Base-by-base conservation (phyloP, 306 rosid genomes). In the Delonix regia region DNA sequence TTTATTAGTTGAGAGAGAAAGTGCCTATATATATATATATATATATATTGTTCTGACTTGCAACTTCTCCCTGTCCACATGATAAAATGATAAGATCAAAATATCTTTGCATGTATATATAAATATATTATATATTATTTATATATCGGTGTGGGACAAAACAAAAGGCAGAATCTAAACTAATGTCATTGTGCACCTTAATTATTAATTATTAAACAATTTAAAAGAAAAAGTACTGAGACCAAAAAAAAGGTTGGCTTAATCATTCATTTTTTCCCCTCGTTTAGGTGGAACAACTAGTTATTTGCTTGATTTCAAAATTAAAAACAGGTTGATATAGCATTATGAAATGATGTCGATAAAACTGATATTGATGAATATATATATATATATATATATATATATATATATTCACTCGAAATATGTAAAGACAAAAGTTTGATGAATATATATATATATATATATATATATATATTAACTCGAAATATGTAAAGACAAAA, bases 101-200 rank as follows among this genome's bases (percentile, higher is more conserved):
- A 79, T 82, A 66, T 85, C 84, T 71, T 78, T 60, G 21, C 41
- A 19, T 28, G 16, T 10, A 28, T n/a, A n/a, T n/a, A n/a, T n/a
- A n/a, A n/a, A n/a, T n/a, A n/a, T n/a, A 10, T 28, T 64, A 4
- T 19, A 38, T 38, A n/a, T 19, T 16, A 63, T 34, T 8, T n/a
- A 62, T 55, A 24, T 38, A 64, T 79, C 38, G 66, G 0, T 0
- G 84, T 79, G 83, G 89, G 86, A 41, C 66, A 82, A 21, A 79
- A 80, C 70, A 39, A 21, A 67, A 41, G 62, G 78, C 80, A 82
- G 86, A 86, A 83, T 82, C 86, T 86, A 68, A 84, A 75, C 77
- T 70, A 69, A 74, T 74, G 84, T 78, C 81, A 62, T 75, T 80
- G 67, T 76, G 65, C 59, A 47, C 53, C 70, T 71, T 41, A 64